Percentiles rank a stretch among this genome's conserved stretches.
These are phyloP conservation scores for Lumnitzera racemosa DNA, from an alignment of 345 rosid genomes.

Conservation along the genomic window DNA sequence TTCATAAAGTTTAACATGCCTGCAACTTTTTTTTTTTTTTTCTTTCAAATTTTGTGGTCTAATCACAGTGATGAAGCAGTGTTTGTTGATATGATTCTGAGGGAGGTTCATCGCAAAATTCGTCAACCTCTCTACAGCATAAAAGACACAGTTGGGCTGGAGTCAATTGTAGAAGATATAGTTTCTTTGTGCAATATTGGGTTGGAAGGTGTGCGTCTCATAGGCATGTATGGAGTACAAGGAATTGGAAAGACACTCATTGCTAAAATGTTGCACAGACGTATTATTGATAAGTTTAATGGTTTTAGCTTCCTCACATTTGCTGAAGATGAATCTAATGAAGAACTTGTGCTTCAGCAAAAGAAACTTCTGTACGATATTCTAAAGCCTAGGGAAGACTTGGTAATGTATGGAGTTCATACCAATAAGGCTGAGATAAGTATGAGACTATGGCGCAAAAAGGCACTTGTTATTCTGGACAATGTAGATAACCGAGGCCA, in stretches of 20 bases:
- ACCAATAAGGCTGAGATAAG: background rate
- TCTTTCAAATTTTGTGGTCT: too few species aligned
- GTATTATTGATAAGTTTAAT: background rate
- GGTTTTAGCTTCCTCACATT: slow-evolving; percentile 8
- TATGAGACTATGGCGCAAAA: background rate
- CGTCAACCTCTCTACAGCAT: background rate
- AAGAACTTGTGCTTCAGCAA: background rate
- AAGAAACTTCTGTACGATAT: slow-evolving; percentile 6
- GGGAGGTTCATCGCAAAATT: background rate
- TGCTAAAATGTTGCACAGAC: background rate
- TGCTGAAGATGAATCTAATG: background rate
- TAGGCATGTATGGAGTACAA: slow-evolving; percentile 4
- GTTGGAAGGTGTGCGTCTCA: background rate
- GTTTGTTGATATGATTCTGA: slow-evolving; percentile 5
- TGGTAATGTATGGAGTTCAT: background rate
- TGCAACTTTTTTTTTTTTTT: too few species aligned
- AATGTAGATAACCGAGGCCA: background rate
- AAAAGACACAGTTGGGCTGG: slow-evolving; percentile 1
- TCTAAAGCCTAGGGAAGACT: background rate
- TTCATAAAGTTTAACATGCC: too few species aligned
- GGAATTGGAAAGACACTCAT: slow-evolving; percentile 12
- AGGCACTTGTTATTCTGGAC: slow-evolving; percentile 9
- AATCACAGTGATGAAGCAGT: slow-evolving; percentile 4
- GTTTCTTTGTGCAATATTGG: background rate
- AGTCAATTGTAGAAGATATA: background rate